Percentiles rank a stretch among this genome's conserved stretches.
These are phyloP conservation scores for Dryadomyces quercus-mongolicae DNA, from an alignment of 2,329 filamentous ascomycete species.

Conservation along the genomic window DNA sequence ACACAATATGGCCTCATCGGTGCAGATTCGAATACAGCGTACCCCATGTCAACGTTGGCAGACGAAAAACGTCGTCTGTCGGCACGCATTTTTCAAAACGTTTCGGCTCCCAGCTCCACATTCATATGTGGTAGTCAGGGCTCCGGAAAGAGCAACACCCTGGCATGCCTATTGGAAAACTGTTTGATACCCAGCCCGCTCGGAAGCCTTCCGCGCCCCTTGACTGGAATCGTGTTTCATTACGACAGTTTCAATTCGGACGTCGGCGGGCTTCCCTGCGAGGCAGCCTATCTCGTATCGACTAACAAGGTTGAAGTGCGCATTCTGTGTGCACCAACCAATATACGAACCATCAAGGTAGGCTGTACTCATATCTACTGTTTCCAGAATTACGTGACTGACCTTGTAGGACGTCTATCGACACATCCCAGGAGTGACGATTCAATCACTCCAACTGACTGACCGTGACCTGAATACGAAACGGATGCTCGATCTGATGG, in stretches of 20 bases:
- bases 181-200: conserved; percentile 34
- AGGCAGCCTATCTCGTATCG: conserved; percentile 44
- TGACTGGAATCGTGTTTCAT: conserved; percentile 53
- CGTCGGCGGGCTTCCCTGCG: conserved; percentile 37
- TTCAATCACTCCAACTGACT: conserved; percentile 38
- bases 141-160: conserved; percentile 50
- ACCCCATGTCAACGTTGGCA: background rate
- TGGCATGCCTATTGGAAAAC: conserved; percentile 45
- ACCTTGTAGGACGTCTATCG: conserved; percentile 15
- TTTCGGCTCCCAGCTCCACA: conserved; percentile 38
- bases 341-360: conserved; percentile 28
- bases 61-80: conserved; percentile 5
- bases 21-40: background rate
- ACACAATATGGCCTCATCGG: conserved; percentile 2
- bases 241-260: conserved; percentile 46
- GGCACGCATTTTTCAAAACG: conserved; percentile 30
- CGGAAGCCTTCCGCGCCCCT: conserved; percentile 33
- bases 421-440: conserved; percentile 27
- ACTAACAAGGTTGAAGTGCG: conserved; percentile 30
- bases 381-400: background rate
- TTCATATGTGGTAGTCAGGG: conserved; percentile 56
- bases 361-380: background rate
- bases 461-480: conserved; percentile 41
- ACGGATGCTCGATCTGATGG: conserved; percentile 49
- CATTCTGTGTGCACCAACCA: conserved; percentile 43